These are phyloP conservation scores for Theobroma grandiflorum DNA, from an alignment of 441 rosid species.

Conservation along the genomic window DNA sequence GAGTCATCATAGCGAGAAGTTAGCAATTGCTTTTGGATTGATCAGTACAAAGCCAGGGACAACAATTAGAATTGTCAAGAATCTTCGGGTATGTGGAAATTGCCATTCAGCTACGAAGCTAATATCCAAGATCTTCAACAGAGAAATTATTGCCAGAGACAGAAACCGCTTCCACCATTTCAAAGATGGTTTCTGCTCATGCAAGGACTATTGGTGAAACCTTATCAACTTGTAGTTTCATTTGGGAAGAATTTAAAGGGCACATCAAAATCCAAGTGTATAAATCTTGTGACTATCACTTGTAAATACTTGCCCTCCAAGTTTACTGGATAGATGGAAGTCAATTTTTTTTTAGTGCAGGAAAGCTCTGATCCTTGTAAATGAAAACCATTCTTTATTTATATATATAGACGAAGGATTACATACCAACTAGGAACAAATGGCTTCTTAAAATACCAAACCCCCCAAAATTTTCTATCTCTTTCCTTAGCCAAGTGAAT, in stretches of 20 bases:
- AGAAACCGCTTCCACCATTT: constrained; percentile 78
- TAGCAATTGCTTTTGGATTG: constrained; percentile 85
- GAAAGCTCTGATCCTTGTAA: not conserved
- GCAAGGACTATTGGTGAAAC: constrained; percentile 57
- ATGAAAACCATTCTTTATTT: constrained; percentile 33
- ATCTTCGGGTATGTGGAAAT: constrained; percentile 79
- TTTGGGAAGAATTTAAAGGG: not conserved
- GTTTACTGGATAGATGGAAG: not conserved
- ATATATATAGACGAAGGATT: constrained; percentile 26
- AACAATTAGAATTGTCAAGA: constrained; percentile 80
- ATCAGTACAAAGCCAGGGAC: constrained; percentile 78
- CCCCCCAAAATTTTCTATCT: not conserved
- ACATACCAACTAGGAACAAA: constrained; percentile 4
- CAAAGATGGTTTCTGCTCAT: constrained; percentile 70
- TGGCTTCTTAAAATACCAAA: not conserved
- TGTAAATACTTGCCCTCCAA: not conserved
- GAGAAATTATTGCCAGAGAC: constrained; percentile 23
- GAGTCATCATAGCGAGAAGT: constrained; percentile 78
- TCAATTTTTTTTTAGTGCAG: not conserved
- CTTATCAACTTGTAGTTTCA: not conserved
- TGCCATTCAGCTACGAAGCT: constrained; percentile 83
- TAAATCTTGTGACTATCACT: not conserved
- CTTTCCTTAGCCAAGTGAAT: not conserved
- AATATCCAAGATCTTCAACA: constrained; percentile 69
- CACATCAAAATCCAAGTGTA: not conserved